Evolutionary conservation across 495 filamentous ascomycete genomes (phyloP).

Genomic region (Umbilicaria muhlenbergii): DNA sequence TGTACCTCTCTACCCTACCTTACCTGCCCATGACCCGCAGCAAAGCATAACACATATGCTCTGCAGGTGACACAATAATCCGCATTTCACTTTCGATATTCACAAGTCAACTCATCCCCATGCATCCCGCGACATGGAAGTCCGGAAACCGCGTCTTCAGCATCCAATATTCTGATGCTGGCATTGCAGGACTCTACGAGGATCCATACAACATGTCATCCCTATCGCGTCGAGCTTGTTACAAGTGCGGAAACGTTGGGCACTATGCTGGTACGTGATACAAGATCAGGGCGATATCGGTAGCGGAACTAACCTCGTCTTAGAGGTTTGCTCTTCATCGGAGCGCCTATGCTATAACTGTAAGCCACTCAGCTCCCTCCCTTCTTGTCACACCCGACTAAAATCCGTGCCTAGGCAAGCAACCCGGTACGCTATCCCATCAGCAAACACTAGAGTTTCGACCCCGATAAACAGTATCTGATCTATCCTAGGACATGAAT

Average conservation of each 20-base stretch:
- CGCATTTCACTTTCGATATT: too few relatives aligned
- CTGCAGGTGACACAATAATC: too few relatives aligned
- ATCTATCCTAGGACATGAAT: conserved; percentile 71
- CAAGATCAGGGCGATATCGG: conserved; percentile 2
- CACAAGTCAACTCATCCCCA: neutral
- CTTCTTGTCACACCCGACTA: conserved; percentile 7
- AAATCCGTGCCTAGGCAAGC: conserved; percentile 44
- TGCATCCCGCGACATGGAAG: conserved; percentile 3
- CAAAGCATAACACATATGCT: too few relatives aligned
- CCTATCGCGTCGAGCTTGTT: conserved; percentile 93
- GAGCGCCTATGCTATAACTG: conserved; percentile 99
- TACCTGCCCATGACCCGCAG: too few relatives aligned
- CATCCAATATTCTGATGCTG: conserved; percentile 6
- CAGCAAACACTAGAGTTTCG: conserved; percentile 9
- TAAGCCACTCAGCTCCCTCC: conserved; percentile 27
- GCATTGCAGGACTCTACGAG: conserved; percentile 7
- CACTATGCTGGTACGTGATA: conserved; percentile 68
- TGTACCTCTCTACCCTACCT: too few relatives aligned
- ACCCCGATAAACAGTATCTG: conserved; percentile 15
- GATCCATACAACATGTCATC: conserved; percentile 42
- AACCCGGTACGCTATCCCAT: conserved; percentile 46
- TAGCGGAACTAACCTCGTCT: conserved; percentile 11
- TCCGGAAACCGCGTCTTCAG: conserved; percentile 6
- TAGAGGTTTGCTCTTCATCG: conserved; percentile 89
- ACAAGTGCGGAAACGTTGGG: conserved; percentile 99